These are phyloP conservation scores for Pluteus cervinus DNA, from an alignment of 768 basidiomycete species.

Conservation along the genomic window DNA sequence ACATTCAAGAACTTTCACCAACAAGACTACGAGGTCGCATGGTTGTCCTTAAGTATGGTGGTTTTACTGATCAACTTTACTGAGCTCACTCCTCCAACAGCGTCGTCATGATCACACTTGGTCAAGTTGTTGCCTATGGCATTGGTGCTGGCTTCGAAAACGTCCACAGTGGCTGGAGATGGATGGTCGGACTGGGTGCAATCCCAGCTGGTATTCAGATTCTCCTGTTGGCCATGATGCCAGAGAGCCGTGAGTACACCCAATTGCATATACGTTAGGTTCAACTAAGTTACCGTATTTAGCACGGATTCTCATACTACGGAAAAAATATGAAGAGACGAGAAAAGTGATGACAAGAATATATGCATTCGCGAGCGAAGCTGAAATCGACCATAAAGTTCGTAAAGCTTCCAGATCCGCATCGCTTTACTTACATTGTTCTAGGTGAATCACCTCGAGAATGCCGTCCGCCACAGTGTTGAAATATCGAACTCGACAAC, in stretches of 20 bases:
- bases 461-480: slow-evolving; percentile 55
- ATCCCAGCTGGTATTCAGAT: slow-evolving; percentile 65
- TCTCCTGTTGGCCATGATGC: slow-evolving; percentile 54
- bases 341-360: slow-evolving; percentile 54
- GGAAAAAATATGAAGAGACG: slow-evolving; percentile 45
- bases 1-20: slow-evolving; percentile 80
- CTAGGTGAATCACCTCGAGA: slow-evolving; percentile 53
- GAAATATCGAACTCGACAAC: slow-evolving; percentile 59
- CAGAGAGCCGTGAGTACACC: slow-evolving; percentile 64
- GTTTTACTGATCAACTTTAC: not conserved
- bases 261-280: not conserved
- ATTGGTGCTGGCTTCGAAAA: slow-evolving; percentile 63
- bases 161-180: slow-evolving; percentile 65
- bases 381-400: slow-evolving; percentile 65
- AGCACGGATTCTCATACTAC: slow-evolving; percentile 59
- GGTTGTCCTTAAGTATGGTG: slow-evolving; percentile 62
- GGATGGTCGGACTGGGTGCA: slow-evolving; percentile 77
- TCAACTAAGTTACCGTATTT: not conserved
- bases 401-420: not conserved
- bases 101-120: slow-evolving; percentile 76
- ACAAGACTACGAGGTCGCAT: slow-evolving; percentile 69
- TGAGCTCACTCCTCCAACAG: slow-evolving; percentile 11
- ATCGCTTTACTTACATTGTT: not conserved
- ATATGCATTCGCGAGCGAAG: slow-evolving; percentile 58
- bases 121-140: slow-evolving; percentile 76